Base-by-base conservation (phyloP, 768 basidiomycete species). In the Tricholoma flavovirens region DNA sequence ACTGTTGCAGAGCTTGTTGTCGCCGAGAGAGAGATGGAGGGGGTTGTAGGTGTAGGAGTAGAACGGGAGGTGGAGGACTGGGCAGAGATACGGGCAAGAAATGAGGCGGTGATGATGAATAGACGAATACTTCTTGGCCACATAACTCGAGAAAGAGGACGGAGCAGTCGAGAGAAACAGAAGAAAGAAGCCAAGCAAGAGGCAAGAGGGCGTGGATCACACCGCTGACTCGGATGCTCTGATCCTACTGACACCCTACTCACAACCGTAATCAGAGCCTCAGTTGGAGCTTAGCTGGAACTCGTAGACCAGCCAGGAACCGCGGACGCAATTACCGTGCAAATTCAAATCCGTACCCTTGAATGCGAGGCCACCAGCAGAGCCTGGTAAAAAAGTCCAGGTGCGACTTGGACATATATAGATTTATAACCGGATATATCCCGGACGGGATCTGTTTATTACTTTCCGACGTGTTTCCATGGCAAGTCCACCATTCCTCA, bases 1-100 rank as follows among this genome's bases (percentile, higher is more conserved):
- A 74, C 73, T 30, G 83, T 77, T 51, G 81, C 56, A 4, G 80
- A 79, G 63, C 77, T 71, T 38, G 81, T 80, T 56, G 82, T 79
- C 52, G 82, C 72, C 54, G 82, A 82, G 48, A 85, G 72, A 33
- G 83, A 83, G 52, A 81, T 55, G 46, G 73, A 74, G 35, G 69
- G 68, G 63, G 61, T 35, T 62, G 59, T 32, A 57, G 29, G 57
- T 51, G 64, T 57, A 51, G 67, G 56, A 3, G 66, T 50, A 51
- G 59, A 63, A 51, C 62, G 55, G 26, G 56, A 50, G 48, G 58
- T 55, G 15, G 63, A 46, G 22, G 71, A 69, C 66, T 78, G 77
- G 5, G 75, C 77, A n/a, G 64, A 59, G 56, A 75, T 75, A 56
- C 67, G 65, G 66, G 60, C 58, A 50, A 58, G 35, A 48, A 64